Percentiles rank a stretch among this genome's conserved stretches.
Conservation (phyloP, 768 basidiomycete species). For the Crepidotus variabilis region DNA sequence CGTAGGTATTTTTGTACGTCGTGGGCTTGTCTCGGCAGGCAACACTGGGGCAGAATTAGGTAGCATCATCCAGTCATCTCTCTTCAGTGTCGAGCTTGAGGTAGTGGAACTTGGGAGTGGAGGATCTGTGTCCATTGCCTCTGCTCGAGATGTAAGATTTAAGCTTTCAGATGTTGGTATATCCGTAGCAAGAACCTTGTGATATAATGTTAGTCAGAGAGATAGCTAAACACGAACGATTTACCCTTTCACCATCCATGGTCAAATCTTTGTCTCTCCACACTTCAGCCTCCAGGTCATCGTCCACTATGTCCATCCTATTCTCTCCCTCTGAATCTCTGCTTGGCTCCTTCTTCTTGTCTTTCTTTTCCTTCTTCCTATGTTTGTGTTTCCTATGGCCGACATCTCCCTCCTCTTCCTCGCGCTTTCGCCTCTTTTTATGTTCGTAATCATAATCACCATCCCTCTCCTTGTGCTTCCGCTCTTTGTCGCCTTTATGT, state of each 20-base stretch:
- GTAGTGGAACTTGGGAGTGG: constrained; percentile 41
- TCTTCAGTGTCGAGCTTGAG: constrained; percentile 49
- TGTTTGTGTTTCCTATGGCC: constrained; percentile 32
- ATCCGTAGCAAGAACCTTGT: constrained; percentile 59
- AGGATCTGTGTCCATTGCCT: constrained; percentile 38
- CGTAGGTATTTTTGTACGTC: constrained; percentile 16
- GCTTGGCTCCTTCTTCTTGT: constrained; percentile 28
- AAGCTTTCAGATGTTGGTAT: constrained; percentile 78
- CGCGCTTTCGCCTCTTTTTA: constrained; percentile 29
- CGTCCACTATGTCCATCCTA: constrained; percentile 55
- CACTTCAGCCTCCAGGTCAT: constrained; percentile 71
- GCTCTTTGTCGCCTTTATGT: constrained; percentile 20
- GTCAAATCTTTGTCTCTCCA: constrained; percentile 90
- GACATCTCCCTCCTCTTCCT: constrained; percentile 34
- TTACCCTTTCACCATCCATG: constrained; percentile 70
- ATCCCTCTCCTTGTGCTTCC: constrained; percentile 17
- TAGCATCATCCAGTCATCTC: constrained; percentile 92
- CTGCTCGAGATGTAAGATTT: constrained; percentile 60
- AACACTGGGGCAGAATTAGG: constrained; percentile 30
- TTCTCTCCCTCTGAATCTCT: constrained; percentile 36
- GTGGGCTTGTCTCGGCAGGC: constrained; percentile 19
- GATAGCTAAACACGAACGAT: constrained; percentile 20
- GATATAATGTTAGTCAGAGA: constrained; percentile 9
- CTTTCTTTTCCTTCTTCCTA: constrained; percentile 36
- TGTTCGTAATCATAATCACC: constrained; percentile 50